These are phyloP conservation scores for Sistotremastrum niveocremeum DNA, from an alignment of 768 basidiomycete genomes.

Conservation along the genomic window DNA sequence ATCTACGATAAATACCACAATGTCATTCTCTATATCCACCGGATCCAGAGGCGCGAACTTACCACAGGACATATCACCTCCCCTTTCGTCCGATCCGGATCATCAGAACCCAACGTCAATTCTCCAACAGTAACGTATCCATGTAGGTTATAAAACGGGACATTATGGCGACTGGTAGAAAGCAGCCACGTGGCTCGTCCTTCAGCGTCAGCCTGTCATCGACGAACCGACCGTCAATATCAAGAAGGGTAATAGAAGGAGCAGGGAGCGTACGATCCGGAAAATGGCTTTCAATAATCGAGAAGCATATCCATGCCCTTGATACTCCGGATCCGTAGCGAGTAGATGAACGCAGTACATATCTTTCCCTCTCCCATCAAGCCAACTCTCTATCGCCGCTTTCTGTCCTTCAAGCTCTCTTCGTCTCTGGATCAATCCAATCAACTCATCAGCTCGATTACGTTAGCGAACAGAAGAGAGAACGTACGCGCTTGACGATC, in stretches of 20 bases:
- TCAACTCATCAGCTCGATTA: no score
- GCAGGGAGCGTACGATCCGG: not conserved
- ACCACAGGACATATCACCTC: conserved; percentile 19
- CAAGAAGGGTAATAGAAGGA: not conserved
- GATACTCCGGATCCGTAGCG: conserved; percentile 15
- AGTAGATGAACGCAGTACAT: conserved; percentile 20
- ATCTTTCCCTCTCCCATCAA: conserved; percentile 14
- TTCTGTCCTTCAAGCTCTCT: no score
- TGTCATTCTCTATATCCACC: no score
- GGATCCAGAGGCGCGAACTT: no score
- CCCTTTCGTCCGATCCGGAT: conserved; percentile 17
- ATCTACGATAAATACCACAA: no score
- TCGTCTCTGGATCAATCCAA: no score
- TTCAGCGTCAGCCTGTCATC: conserved; percentile 21
- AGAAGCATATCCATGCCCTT: conserved; percentile 20
- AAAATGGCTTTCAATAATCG: conserved; percentile 16
- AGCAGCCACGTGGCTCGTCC: conserved; percentile 17
- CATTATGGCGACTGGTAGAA: conserved; percentile 15
- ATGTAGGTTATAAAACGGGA: conserved; percentile 13
- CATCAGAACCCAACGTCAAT: conserved; percentile 15
- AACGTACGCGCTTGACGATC: no score
- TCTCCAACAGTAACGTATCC: conserved; percentile 15
- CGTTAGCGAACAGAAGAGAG: no score
- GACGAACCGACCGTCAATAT: no score
- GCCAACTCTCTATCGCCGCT: no score